phyloP scores from a whole-genome alignment of 2,329 filamentous ascomycete species.

The Sarocladium brachiariae region DNA sequence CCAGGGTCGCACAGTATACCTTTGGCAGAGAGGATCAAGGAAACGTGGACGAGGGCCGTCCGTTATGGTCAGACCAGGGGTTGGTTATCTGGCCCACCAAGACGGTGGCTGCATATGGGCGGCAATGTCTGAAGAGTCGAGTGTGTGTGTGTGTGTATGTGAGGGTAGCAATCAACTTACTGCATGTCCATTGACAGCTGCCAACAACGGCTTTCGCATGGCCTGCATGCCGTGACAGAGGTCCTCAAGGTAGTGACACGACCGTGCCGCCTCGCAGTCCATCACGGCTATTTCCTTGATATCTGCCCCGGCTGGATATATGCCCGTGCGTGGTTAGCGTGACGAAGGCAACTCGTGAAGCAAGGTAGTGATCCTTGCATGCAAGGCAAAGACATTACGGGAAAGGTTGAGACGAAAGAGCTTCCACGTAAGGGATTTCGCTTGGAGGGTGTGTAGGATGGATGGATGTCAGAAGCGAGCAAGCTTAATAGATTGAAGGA shows the following conservation, averaged over 20 bases:
- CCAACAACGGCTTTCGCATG: constrained; percentile 39
- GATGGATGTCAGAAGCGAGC: too few species aligned
- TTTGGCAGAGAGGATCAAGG: too few species aligned
- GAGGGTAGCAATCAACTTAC: constrained; percentile 25
- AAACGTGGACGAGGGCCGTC: too few species aligned
- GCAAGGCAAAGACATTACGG: too few species aligned
- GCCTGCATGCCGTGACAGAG: constrained; percentile 28
- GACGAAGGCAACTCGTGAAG: neutral
- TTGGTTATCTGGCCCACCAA: neutral
- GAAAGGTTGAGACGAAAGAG: neutral
- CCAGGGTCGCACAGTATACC: too few species aligned
- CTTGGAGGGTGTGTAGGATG: too few species aligned
- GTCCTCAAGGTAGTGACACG: constrained; percentile 32
- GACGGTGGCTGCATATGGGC: neutral
- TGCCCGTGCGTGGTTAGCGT: neutral
- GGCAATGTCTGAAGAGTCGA: too few species aligned
- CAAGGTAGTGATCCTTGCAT: too few species aligned
- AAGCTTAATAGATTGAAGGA: neutral
- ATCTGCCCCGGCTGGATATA: constrained; percentile 14
- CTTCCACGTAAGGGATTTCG: too few species aligned
- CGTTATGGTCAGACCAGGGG: too few species aligned
- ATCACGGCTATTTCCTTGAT: constrained; percentile 16
- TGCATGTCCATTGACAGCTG: constrained; percentile 43
- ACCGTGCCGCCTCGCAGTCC: constrained; percentile 20
- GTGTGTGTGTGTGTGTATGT: too few species aligned